Evolutionary conservation across 73 alveolate genomes (phyloP).

Genomic region (Blepharisma japonicum): DNA sequence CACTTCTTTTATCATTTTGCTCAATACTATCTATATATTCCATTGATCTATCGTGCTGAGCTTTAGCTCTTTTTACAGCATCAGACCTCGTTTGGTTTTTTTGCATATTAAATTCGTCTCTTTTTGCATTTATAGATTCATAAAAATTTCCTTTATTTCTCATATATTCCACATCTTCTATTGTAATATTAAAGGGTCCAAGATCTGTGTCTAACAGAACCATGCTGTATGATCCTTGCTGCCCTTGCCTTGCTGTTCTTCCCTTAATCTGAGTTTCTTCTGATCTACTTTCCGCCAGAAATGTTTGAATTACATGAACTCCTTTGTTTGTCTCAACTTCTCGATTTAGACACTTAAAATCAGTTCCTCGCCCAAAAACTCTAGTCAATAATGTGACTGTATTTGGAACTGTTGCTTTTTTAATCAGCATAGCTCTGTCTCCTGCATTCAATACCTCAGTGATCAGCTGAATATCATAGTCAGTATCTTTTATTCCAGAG

Average conservation of each 20-base stretch:
- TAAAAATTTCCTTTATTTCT: neutral
- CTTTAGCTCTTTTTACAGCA: no score
- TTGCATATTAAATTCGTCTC: no score
- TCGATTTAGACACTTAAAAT: slow-evolving; percentile 28
- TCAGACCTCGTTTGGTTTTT: no score
- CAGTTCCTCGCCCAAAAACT: slow-evolving; percentile 44
- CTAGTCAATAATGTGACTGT: neutral
- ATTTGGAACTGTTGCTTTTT: slow-evolving; percentile 10
- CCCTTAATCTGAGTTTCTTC: slow-evolving; percentile 36
- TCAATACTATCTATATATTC: no score
- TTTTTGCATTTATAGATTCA: no score
- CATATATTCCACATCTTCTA: neutral
- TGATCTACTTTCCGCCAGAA: neutral
- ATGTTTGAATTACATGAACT: slow-evolving; percentile 30
- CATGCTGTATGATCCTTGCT: no score
- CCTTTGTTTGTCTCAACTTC: slow-evolving; percentile 10
- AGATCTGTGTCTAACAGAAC: no score
- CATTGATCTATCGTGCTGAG: no score
- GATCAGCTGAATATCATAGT: neutral
- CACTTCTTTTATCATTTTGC: no score
- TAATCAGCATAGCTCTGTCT: neutral
- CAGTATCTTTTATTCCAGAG: neutral
- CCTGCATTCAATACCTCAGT: neutral
- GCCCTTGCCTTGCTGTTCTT: slow-evolving; percentile 31
- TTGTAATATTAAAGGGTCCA: neutral